Base-by-base conservation (phyloP, 2,329 filamentous ascomycete species). In the Bipolaris zeicola region DNA sequence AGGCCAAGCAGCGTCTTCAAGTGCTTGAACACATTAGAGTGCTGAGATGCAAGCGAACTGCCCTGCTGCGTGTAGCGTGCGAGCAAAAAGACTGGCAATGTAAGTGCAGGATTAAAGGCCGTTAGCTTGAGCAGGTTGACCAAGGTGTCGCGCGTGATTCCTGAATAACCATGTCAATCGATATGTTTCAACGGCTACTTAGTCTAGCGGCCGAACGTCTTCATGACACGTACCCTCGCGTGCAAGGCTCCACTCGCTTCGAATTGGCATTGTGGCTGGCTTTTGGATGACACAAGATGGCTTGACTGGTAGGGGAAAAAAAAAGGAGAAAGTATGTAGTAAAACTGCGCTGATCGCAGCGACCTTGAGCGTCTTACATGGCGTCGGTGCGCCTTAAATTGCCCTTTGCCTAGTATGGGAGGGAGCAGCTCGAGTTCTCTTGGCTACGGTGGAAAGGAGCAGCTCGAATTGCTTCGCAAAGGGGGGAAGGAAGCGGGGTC, bases 61-160 rank as follows among this genome's bases (percentile, higher is more conserved):
- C 89, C 88, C 62, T 81, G 81, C 63, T 83, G 79, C n/a, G 87
- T 89, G 77, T 85, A 88, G 26, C 83, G 82, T 7, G 85, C 83
- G 20, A 87, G 78, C 4, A 90, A 80, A 42, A 90, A 67, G 22
- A 91, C 78, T 0, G 88, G 84, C 11, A 91, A 76, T 0, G 89
- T 82, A 18, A 90, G 76, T 37, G 80, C 78, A 1, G 89, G 88
- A 67, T 89, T 89, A 57, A 91, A 77, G 6, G 83, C 79, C 0
- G 87, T 91, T 51, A 79, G 79, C 60, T 83, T 81, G 62, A 91
- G 69, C 38, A 89, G 68, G 37, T 80, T 80, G 34, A 82, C 75
- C 57, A 90, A 61, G 11, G 87, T 84, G 68, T 90, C 88, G 57
- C 80, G 78, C 77, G 70, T 76, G 26, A 68, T 55, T 53, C 74